Base-by-base conservation (phyloP, 805 yeast genomes). In the Cyberlindnera xylosilytica region DNA sequence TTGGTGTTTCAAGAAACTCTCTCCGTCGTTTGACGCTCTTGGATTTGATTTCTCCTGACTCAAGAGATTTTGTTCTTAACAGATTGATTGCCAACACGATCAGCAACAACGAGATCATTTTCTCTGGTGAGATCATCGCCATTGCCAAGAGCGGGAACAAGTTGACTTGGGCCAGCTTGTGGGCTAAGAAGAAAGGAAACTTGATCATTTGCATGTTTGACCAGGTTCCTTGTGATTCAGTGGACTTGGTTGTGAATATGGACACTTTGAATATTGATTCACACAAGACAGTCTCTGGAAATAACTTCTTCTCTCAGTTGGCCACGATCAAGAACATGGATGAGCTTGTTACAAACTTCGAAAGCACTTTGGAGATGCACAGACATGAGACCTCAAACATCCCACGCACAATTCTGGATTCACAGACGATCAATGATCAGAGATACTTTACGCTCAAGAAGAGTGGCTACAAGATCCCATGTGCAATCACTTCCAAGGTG, bases 111-210 rank as follows among this genome's bases (percentile, higher is more conserved):
- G 76, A 76, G 45, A 73, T 81, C 38, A 76, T 83, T 0, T 85
- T 85, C 57, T 76, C 89, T 2, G 97, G 97, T 45, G 93, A 87
- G 54, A 79, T 89, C 36, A 79, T 88, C 11, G 96, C 95, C 9
- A 83, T 89, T 36, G 69, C 76, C 31, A 74, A 87, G 51, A 79
- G 82, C 12, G 84, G 85, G 15, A 74, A 73, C 36, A 74, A 74
- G 22, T 67, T 76, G 45, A 85, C 90, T 1, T 82, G 95, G 85
- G 89, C 96, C 10, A 85, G 96, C 0, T 63, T 90, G 42, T 91
- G 97, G 97, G 95, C 93, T 1, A 89, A 89, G 54, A 69, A 79
- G 45, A 79, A 81, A 51, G 82, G 81, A 4, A 77, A 77, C 34
- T 63, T 86, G 42, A 73, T 89, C 40, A 83, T 88, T 38, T 81